phyloP scores from a whole-genome alignment of 208 protist species.

The Histomonas meleagridis region DNA sequence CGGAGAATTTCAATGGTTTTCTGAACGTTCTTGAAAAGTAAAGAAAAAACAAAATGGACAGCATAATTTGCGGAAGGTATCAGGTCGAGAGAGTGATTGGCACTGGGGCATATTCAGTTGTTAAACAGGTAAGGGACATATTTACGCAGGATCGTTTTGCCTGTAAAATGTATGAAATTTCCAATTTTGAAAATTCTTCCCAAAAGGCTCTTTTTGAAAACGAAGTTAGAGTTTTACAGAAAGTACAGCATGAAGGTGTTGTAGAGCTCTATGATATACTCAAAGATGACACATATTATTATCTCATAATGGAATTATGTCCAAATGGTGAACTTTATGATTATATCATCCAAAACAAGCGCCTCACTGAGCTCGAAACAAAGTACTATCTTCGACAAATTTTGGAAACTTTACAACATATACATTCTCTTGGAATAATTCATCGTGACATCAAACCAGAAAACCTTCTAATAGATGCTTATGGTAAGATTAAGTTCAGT shows the following conservation, averaged over 20 bases:
- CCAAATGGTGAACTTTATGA: not conserved
- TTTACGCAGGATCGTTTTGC: not conserved
- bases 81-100: not conserved
- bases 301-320: not conserved
- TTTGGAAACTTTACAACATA: not conserved
- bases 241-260: not conserved
- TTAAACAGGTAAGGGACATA: not conserved
- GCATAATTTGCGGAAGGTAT: too few species aligned
- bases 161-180: not conserved
- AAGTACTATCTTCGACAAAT: not conserved
- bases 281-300: constrained; percentile 14
- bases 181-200: not conserved
- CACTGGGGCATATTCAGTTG: not conserved
- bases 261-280: not conserved
- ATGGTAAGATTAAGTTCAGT: not conserved
- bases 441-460: not conserved
- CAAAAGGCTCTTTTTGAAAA: not conserved
- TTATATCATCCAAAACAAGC: not conserved
- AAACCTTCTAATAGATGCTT: not conserved
- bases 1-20: too few species aligned
- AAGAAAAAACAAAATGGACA: too few species aligned
- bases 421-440: not conserved
- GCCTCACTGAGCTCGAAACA: not conserved
- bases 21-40: too few species aligned
- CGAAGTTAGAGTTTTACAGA: not conserved